Conservation (phyloP, 2,329 filamentous ascomycete genomes). For the Exserohilum rostratum region DNA sequence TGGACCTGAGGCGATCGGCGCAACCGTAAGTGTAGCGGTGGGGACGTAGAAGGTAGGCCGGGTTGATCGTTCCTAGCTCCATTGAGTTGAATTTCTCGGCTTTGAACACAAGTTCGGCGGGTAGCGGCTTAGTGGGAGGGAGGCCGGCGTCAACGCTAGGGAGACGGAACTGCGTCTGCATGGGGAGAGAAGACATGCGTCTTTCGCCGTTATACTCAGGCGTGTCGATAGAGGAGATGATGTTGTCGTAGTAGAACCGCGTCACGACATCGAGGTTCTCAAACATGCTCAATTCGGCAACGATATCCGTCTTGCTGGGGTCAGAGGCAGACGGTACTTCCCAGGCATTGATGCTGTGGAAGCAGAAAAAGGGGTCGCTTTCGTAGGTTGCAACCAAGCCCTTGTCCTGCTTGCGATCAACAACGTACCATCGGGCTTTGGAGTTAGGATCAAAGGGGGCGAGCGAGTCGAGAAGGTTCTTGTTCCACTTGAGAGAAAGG, state of each 20-base stretch:
- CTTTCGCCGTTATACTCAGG: constrained; percentile 30
- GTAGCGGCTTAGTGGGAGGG: neutral
- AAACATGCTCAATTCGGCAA: constrained; percentile 70
- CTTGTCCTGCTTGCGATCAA: constrained; percentile 67
- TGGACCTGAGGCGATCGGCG: constrained; percentile 62
- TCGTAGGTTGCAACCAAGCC: constrained; percentile 74
- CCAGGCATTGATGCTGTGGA: constrained; percentile 80
- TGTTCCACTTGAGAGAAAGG: constrained; percentile 65
- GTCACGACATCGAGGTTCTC: constrained; percentile 69
- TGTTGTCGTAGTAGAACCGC: constrained; percentile 66
- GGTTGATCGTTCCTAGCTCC: constrained; percentile 72
- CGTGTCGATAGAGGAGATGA: constrained; percentile 27
- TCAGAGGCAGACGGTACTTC: constrained; percentile 59
- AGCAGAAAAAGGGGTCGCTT: constrained; percentile 74
- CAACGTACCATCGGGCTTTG: constrained; percentile 72
- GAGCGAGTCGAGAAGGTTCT: constrained; percentile 73
- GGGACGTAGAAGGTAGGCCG: constrained; percentile 56
- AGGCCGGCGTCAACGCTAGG: constrained; percentile 44
- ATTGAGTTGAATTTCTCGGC: constrained; percentile 53
- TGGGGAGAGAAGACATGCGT: constrained; percentile 32
- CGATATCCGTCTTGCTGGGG: constrained; percentile 58
- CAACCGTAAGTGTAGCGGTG: constrained; percentile 68
- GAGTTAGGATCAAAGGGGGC: constrained; percentile 64
- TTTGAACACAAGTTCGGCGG: constrained; percentile 19
- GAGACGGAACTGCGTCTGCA: constrained; percentile 40